Base-by-base conservation (phyloP, 352 stramenopile genomes). In the Phytopythium vexans region DNA sequence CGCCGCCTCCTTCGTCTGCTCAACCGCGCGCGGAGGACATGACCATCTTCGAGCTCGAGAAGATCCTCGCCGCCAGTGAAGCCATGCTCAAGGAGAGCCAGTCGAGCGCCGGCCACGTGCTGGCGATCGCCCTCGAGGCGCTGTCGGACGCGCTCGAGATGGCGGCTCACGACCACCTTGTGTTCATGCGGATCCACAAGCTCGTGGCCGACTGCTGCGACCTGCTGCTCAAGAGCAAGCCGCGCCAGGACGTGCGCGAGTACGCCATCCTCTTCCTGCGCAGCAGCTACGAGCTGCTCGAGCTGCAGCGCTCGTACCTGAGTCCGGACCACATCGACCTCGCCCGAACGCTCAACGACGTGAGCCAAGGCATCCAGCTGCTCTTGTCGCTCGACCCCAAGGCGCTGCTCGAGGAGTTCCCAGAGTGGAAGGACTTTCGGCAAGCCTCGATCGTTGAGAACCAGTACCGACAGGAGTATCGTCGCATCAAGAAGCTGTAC, bases 271-370 rank as follows among this genome's bases (percentile, higher is more conserved):
- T 94, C 12, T 97, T 96, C 50, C 44, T 97, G 41, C 81, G 82
- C 33, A 94, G 82, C 53, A 94, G 76, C 54, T 82, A 86, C 52
- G 76, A 92, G 56, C 68, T 98, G 50, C 71, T 97, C 4, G 79
- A 95, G 68, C 71, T 97, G n/a, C 91, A 98, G 68, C 68, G 73
- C 14, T 56, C 60, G 42, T 84, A 88, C 38, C 57, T 96, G 35
- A 92, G 95, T 60, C 54, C 72, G 15, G 86, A 96, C 60, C 92
- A 98, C 60, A 92, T 97, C 48, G 88, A 97, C 60, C 66, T 98
- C 12, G 94, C 87, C 37, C 71, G 86, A 43, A 97, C 92, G 33
- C 74, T 94, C 34, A 92, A 97, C 47, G 94, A 98, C 49, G 79
- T 98, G 51, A 94, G 89, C 27, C 88, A 97, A 46, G 86, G 76